phyloP scores from a whole-genome alignment of 1,284 basidiomycete species.

The Cryptococcus sp. region DNA sequence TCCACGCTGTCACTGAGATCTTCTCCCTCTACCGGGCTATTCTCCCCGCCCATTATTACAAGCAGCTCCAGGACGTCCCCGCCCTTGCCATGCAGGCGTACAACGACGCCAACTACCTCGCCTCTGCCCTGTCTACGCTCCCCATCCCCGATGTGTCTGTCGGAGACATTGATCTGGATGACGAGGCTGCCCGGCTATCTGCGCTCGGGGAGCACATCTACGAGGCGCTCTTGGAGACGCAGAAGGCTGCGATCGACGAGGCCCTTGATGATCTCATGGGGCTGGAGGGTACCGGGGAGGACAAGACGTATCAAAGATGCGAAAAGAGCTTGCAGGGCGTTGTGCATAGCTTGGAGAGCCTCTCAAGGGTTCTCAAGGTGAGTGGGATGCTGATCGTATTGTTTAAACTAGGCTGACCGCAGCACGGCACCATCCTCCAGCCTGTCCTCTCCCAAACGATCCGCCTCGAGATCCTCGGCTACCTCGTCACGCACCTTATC shows the following conservation, averaged over 20 bases:
- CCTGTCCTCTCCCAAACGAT: constrained; percentile 59
- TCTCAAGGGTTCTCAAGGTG: constrained; percentile 73
- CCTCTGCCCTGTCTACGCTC: constrained; percentile 50
- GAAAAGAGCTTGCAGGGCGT: constrained; percentile 67
- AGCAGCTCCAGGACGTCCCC: constrained; percentile 57
- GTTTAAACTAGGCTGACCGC: background rate
- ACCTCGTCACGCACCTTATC: constrained; percentile 69
- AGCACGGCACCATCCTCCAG: constrained; percentile 7
- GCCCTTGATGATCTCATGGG: constrained; percentile 54
- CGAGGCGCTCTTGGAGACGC: constrained; percentile 64
- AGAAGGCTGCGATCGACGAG: constrained; percentile 53
- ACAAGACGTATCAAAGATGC: constrained; percentile 72
- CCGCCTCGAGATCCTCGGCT: constrained; percentile 68
- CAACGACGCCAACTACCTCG: constrained; percentile 78
- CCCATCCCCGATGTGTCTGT: constrained; percentile 48
- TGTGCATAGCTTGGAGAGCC: constrained; percentile 62
- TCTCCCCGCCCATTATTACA: constrained; percentile 66
- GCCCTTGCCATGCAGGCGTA: constrained; percentile 72
- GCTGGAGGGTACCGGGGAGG: constrained; percentile 61
- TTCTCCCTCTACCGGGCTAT: constrained; percentile 79
- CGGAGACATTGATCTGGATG: constrained; percentile 43
- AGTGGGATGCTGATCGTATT: constrained; percentile 23
- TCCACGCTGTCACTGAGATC: constrained; percentile 58
- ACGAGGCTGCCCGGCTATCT: constrained; percentile 16
- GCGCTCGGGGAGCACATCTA: constrained; percentile 62